Conservation (phyloP, 805 yeast species). For the Barnettozyma sp. region DNA sequence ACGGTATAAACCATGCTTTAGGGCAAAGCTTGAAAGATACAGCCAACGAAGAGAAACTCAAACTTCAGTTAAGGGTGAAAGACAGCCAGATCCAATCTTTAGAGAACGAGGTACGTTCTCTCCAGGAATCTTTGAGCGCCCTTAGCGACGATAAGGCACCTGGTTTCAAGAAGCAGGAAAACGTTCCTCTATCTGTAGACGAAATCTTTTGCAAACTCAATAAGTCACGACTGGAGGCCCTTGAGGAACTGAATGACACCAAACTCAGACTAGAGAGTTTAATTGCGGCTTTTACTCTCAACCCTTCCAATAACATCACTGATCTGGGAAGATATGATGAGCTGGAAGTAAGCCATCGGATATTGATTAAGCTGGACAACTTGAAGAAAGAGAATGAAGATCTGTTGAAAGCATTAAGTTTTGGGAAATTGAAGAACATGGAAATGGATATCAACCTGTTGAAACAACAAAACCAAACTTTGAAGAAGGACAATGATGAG, state of each 20-base stretch:
- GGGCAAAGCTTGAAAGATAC: too few species aligned
- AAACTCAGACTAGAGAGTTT: slow-evolving; percentile 58
- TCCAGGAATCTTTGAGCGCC: slow-evolving; percentile 25
- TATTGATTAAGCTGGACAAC: slow-evolving; percentile 52
- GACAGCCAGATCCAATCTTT: slow-evolving; percentile 42
- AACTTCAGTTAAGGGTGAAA: slow-evolving; percentile 47
- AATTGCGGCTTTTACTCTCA: slow-evolving; percentile 45
- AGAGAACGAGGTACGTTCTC: slow-evolving; percentile 36
- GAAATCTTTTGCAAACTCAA: slow-evolving; percentile 44
- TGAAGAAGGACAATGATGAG: slow-evolving; percentile 28
- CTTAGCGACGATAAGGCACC: not conserved
- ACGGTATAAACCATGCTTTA: slow-evolving; percentile 7
- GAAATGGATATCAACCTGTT: slow-evolving; percentile 61
- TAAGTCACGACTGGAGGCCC: slow-evolving; percentile 38
- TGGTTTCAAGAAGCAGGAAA: slow-evolving; percentile 17
- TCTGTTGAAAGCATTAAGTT: slow-evolving; percentile 62
- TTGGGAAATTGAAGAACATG: slow-evolving; percentile 68
- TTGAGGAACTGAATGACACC: slow-evolving; percentile 51
- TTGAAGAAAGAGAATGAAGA: slow-evolving; percentile 65
- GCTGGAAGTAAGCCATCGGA: slow-evolving; percentile 68
- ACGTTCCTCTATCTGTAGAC: slow-evolving; percentile 38
- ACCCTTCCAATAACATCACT: slow-evolving; percentile 41
- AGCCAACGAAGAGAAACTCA: slow-evolving; percentile 32
- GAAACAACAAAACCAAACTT: slow-evolving; percentile 42
- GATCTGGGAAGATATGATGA: slow-evolving; percentile 61